Evolutionary conservation across 2,329 filamentous ascomycete species (phyloP).

Genomic region (Aspergillus jensenii): DNA sequence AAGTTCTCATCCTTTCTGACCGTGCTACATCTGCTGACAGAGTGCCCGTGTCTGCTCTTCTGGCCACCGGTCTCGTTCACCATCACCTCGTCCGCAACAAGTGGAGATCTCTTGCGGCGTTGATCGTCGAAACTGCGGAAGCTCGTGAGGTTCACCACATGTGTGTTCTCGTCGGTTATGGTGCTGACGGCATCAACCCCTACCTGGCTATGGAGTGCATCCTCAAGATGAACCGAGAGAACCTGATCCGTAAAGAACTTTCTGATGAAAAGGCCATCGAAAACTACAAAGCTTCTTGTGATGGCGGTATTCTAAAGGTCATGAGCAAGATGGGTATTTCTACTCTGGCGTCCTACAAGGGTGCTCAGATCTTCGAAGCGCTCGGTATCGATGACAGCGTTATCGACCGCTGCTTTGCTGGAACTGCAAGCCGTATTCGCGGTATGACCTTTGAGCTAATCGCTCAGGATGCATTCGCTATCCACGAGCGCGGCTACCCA

Average conservation of each 20-base stretch:
- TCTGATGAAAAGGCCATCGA: slow-evolving; percentile 78
- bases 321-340: slow-evolving; percentile 99
- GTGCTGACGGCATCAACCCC: slow-evolving; percentile 90
- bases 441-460: slow-evolving; percentile 92
- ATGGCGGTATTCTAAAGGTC: slow-evolving; percentile 95
- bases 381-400: slow-evolving; percentile 90
- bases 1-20: slow-evolving; percentile 86
- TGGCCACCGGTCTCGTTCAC: slow-evolving; percentile 91
- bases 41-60: slow-evolving; percentile 78
- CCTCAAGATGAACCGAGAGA: slow-evolving; percentile 91
- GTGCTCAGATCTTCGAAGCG: slow-evolving; percentile 95
- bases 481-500: slow-evolving; percentile 92
- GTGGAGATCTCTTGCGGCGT: slow-evolving; percentile 84
- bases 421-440: slow-evolving; percentile 90
- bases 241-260: slow-evolving; percentile 86
- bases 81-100: slow-evolving; percentile 95
- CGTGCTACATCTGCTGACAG: slow-evolving; percentile 79
- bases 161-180: slow-evolving; percentile 96
- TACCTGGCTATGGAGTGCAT: slow-evolving; percentile 97
- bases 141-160: slow-evolving; percentile 98
- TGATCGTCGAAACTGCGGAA: slow-evolving; percentile 89
- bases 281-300: slow-evolving; percentile 96
- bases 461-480: slow-evolving; percentile 88
- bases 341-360: slow-evolving; percentile 93
- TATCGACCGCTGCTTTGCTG: slow-evolving; percentile 91